Conservation (phyloP, 192 early-diverging fungal genomes). For the Coemansia sp. region DNA sequence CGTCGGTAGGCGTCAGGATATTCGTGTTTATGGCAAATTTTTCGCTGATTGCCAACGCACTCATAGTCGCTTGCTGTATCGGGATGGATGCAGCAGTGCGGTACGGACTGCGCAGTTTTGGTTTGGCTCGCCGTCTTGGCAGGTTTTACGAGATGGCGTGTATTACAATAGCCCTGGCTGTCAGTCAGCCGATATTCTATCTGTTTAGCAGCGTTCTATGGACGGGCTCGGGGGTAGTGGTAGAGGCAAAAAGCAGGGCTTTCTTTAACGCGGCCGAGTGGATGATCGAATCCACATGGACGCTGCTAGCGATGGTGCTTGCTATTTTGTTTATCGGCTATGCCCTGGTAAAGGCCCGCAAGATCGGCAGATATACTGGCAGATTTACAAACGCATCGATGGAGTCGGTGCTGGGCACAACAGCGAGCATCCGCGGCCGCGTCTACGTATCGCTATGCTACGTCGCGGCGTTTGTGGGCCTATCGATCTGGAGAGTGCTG, state of each 20-base stretch:
- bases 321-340: constrained; percentile 6
- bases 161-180: constrained; percentile 10
- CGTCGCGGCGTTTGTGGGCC: background rate
- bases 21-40: constrained; percentile 11
- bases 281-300: constrained; percentile 30
- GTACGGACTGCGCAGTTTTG: constrained; percentile 39
- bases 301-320: constrained; percentile 6
- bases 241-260: background rate
- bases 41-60: constrained; percentile 12
- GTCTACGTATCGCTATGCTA: constrained; percentile 20
- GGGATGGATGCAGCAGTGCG: constrained; percentile 30
- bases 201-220: constrained; percentile 21
- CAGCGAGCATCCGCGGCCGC: constrained; percentile 18
- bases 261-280: constrained; percentile 21
- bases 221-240: constrained; percentile 12
- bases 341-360: constrained; percentile 25
- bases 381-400: constrained; percentile 6
- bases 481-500: constrained; percentile 13
- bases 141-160: constrained; percentile 21
- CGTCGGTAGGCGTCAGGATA: background rate
- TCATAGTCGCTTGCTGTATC: constrained; percentile 24
- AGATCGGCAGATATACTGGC: constrained; percentile 9
- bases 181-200: constrained; percentile 34
- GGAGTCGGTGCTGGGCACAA: constrained; percentile 22
- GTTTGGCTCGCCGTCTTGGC: constrained; percentile 19